These are phyloP conservation scores for Phyllosticta citribraziliensis DNA, from an alignment of 2,329 filamentous ascomycete species.

Conservation along the genomic window DNA sequence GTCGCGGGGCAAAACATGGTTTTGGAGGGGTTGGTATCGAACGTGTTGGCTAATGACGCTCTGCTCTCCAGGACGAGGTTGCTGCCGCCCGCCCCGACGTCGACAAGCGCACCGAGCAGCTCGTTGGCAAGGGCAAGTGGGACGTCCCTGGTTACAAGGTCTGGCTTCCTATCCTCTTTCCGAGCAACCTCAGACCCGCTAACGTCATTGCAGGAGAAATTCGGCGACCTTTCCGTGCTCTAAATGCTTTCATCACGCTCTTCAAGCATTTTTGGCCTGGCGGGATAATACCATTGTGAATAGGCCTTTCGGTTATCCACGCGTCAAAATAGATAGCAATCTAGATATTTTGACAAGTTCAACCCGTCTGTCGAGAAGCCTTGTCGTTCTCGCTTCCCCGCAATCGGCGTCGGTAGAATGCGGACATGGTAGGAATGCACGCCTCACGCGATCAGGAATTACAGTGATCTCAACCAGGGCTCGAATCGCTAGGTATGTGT, in stretches of 20 bases:
- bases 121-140: slow-evolving; percentile 98
- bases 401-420: background rate
- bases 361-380: background rate
- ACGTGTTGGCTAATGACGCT: slow-evolving; percentile 15
- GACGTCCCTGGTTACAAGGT: slow-evolving; percentile 98
- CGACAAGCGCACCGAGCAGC: slow-evolving; percentile 88
- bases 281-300: slow-evolving; percentile 10
- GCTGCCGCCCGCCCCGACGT: slow-evolving; percentile 90
- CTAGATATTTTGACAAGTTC: slow-evolving; percentile 7
- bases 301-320: slow-evolving; percentile 3
- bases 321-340: slow-evolving; percentile 11
- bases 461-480: too few species aligned
- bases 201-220: slow-evolving; percentile 72
- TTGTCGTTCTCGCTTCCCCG: background rate
- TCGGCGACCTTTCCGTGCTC: slow-evolving; percentile 90
- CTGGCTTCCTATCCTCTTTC: slow-evolving; percentile 28
- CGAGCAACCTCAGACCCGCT: slow-evolving; percentile 26
- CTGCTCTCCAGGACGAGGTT: slow-evolving; percentile 67
- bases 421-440: background rate
- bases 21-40: slow-evolving; percentile 1
- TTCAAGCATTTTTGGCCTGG: slow-evolving; percentile 5
- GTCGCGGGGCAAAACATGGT: background rate
- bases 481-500: background rate
- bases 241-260: slow-evolving; percentile 43
- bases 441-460: too few species aligned